Evolutionary conservation across 2,329 filamentous ascomycete species (phyloP).

Genomic region (Aspergillus chevalieri): DNA sequence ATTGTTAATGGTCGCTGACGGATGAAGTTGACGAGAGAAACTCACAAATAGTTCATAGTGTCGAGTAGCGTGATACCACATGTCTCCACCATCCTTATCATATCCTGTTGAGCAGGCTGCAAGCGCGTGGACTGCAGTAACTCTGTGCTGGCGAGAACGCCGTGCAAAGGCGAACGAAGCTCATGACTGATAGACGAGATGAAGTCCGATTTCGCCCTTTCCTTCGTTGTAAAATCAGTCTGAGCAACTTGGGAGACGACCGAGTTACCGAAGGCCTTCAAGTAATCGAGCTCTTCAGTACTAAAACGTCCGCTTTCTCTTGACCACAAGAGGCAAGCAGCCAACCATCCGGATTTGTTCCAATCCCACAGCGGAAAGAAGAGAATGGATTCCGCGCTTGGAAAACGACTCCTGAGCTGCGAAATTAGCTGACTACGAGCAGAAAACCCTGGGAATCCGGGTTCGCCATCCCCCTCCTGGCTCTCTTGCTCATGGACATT

Average conservation of each 20-base stretch:
- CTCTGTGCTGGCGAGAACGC: constrained; percentile 46
- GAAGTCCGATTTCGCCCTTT: constrained; percentile 48
- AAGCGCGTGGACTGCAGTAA: constrained; percentile 42
- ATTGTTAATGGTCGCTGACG: constrained; percentile 1
- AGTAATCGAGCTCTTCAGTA: constrained; percentile 26
- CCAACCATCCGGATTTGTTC: constrained; percentile 28
- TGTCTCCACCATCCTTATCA: constrained; percentile 45
- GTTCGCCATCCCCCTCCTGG: not conserved
- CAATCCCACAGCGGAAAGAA: constrained; percentile 32
- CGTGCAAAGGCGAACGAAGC: constrained; percentile 44
- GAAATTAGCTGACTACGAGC: not conserved
- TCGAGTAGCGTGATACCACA: constrained; percentile 49
- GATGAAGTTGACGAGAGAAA: constrained; percentile 2
- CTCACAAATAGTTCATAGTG: constrained; percentile 36
- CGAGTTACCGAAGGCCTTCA: constrained; percentile 29
- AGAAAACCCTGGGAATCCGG: not conserved
- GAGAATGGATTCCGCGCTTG: constrained; percentile 19
- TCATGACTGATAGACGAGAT: constrained; percentile 50
- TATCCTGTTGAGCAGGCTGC: constrained; percentile 35
- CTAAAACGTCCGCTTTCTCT: constrained; percentile 13
- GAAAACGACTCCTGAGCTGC: constrained; percentile 9
- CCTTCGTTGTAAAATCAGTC: constrained; percentile 27
- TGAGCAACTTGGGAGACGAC: constrained; percentile 31
- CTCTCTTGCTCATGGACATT: constrained; percentile 4
- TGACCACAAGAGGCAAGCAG: constrained; percentile 25